Conservation (phyloP, 257 asterid genomes). For the Salvia hispanica region DNA sequence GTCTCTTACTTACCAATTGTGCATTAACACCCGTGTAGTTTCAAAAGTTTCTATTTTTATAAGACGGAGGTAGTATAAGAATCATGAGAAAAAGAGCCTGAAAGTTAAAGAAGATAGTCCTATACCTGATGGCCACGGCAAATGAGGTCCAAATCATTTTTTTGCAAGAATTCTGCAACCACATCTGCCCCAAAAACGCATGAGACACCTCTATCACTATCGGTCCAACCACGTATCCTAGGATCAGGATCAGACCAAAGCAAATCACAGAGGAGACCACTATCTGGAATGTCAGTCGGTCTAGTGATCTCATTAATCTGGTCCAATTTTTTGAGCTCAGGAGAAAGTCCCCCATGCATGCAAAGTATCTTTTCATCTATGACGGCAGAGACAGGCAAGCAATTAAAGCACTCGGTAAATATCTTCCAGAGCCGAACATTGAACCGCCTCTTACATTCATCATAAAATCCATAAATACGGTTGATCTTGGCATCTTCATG, state of each 20-base stretch:
- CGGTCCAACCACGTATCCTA: conserved; percentile 64
- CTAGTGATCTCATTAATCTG: conserved; percentile 62
- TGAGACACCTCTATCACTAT: conserved; percentile 78
- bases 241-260: conserved; percentile 85
- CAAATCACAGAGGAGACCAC: conserved; percentile 49
- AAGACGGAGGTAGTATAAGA: neutral
- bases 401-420: conserved; percentile 72
- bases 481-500: conserved; percentile 88
- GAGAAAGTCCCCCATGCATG: conserved; percentile 87
- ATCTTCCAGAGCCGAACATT: no score
- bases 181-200: conserved; percentile 36
- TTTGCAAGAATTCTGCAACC: conserved; percentile 59
- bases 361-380: conserved; percentile 75
- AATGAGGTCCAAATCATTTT: conserved; percentile 34
- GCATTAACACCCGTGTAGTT: no score
- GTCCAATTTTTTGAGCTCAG: conserved; percentile 50
- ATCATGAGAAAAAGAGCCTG: neutral
- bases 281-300: conserved; percentile 66
- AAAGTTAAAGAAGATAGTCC: conserved; percentile 18
- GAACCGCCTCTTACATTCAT: conserved; percentile 59
- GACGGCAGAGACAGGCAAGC: conserved; percentile 73
- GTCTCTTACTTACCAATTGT: no score
- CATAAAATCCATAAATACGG: conserved; percentile 77
- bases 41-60: no score
- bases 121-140: conserved; percentile 84